A percentile compares a stretch with the other conserved stretches of the same genome.
These are phyloP conservation scores for Schizophyllum amplum DNA, from an alignment of 1,284 basidiomycete species.

Conservation along the genomic window DNA sequence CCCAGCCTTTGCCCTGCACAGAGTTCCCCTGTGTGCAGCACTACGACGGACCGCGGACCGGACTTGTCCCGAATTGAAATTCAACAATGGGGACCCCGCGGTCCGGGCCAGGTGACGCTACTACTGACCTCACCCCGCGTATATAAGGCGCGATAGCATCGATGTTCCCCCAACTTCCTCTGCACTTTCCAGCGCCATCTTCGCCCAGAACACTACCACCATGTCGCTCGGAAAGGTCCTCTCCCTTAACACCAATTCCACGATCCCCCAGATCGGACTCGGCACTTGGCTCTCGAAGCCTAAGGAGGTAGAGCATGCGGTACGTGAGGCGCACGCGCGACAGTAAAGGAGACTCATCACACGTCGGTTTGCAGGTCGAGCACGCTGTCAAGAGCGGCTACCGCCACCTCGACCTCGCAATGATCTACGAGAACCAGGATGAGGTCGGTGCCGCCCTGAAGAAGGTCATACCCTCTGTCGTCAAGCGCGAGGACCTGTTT, in stretches of 20 bases:
- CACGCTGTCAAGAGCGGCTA: conserved; percentile 69
- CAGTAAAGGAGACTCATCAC: conserved; percentile 1
- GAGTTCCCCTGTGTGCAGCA: not conserved
- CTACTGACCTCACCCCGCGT: not conserved
- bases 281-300: conserved; percentile 80
- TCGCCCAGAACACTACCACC: not conserved
- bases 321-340: conserved; percentile 24
- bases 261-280: conserved; percentile 68
- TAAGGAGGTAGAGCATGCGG: conserved; percentile 70
- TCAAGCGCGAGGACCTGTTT: conserved; percentile 77
- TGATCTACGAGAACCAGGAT: conserved; percentile 67
- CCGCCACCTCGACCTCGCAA: conserved; percentile 74
- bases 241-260: conserved; percentile 40
- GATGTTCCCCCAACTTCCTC: not conserved
- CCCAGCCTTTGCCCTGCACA: not conserved
- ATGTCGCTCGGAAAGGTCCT: conserved; percentile 59
- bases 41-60: not conserved
- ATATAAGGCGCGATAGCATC: not conserved
- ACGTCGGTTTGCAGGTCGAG: conserved; percentile 44
- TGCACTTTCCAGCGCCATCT: not conserved
- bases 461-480: conserved; percentile 73
- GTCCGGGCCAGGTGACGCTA: not conserved
- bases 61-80: not conserved
- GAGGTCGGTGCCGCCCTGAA: conserved; percentile 68
- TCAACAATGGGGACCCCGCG: not conserved